These are phyloP conservation scores for Cadophora malorum DNA, from an alignment of 2,329 filamentous ascomycete species.

Conservation along the genomic window DNA sequence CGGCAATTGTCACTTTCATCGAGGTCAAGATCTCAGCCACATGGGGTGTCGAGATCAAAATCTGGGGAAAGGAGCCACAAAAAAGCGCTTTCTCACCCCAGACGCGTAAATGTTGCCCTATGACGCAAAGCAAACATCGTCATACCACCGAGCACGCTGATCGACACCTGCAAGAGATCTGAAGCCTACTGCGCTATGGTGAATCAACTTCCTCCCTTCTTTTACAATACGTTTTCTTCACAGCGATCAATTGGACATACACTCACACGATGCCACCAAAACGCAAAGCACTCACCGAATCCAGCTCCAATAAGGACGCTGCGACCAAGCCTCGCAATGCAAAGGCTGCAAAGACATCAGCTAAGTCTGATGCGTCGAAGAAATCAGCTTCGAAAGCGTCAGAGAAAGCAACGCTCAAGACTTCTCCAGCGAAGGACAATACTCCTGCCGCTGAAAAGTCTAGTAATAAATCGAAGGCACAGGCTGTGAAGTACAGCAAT, in stretches of 20 bases:
- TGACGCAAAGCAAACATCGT: conserved; percentile 18
- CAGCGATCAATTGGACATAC: not conserved
- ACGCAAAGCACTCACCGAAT: conserved; percentile 26
- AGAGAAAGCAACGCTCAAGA: not conserved
- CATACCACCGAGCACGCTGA: not conserved
- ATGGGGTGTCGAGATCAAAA: not conserved
- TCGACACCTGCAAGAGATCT: not conserved
- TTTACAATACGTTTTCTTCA: not conserved
- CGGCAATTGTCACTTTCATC: not conserved
- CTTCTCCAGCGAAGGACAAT: not conserved
- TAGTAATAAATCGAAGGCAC: not conserved
- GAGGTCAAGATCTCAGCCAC: not conserved
- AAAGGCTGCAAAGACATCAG: conserved; percentile 23
- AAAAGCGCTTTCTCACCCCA: conserved; percentile 2
- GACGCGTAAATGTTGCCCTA: conserved; percentile 7
- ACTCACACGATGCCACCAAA: conserved; percentile 25
- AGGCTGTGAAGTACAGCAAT: conserved; percentile 21
- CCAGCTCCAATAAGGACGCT: conserved; percentile 17
- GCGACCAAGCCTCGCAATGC: conserved; percentile 10
- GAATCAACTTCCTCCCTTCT: not conserved
- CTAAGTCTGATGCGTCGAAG: conserved; percentile 10
- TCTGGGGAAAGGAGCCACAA: not conserved
- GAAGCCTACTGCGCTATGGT: not conserved
- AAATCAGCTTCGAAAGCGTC: conserved; percentile 12
- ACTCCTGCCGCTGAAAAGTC: not conserved